Base-by-base conservation (phyloP, 2,329 filamentous ascomycete species). In the Blastomyces silverae region DNA sequence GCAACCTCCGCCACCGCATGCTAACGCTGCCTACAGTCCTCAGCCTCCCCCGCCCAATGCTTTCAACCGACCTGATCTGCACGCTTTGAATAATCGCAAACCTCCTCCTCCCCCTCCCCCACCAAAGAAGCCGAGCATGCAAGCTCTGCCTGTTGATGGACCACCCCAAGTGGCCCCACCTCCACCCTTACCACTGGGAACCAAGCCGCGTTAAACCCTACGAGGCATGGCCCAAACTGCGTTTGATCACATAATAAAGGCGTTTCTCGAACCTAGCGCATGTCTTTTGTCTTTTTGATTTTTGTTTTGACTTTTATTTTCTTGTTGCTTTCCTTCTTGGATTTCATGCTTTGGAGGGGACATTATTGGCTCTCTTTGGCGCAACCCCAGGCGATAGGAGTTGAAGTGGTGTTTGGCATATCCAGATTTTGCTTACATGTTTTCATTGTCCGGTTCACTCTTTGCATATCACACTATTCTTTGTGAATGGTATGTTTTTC, bases 91-190 rank as follows among this genome's bases (percentile, higher is more conserved):
- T 62, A 72, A 71, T 50, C 78, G 74, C 66, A 84, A 85, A 77
- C 82, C 84, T 53, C 79, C 81, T 3, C 81, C 85, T 20, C 84
- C 85, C 2, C 85, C 84, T 1, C 84, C 83, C n/a, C 82, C 82
- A 39, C 79, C 80, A 44, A 86, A 85, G 76, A 85, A 82, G 71
- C 79, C 79, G 55, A 79, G 77, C 44, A 72, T 84, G 65, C 75
- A 78, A n/a, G 75, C 75, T 10, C 72, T 71, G 37, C 70, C 73
- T 52, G 65, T 67, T 34, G 66, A 61, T 50, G 70, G 73, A 57
- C 31, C 28, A 31, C 71, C 70, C 28, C 74, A 73, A 15, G 69
- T 70, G 17, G 69, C 74, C 1, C 70, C 72, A 42, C 81, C 84
- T 17, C 85, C 85, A 15, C 85, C 85, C 2, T 73, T 87, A 22